These are phyloP conservation scores for Colletotrichum sp. DNA, from an alignment of 2,329 filamentous ascomycete species.

Conservation along the genomic window DNA sequence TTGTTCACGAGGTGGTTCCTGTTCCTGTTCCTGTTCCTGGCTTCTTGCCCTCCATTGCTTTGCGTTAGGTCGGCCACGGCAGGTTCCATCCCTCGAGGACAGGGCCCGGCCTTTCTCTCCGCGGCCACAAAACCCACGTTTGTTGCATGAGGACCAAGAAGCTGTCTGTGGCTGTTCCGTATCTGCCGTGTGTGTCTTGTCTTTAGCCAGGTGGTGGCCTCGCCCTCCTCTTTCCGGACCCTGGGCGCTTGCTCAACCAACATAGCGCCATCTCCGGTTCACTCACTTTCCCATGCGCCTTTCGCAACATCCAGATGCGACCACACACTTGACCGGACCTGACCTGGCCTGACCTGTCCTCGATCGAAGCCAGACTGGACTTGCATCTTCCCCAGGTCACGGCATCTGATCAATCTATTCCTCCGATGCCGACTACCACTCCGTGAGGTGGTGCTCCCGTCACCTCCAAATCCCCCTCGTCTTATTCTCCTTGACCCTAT, in stretches of 20 bases:
- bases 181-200: background rate
- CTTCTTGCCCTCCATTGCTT: background rate
- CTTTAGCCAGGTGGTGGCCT: background rate
- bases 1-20: background rate
- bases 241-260: background rate
- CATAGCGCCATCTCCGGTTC: background rate
- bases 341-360: background rate
- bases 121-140: background rate
- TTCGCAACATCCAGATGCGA: background rate
- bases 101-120: background rate
- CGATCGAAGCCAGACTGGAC: background rate
- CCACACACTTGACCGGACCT: background rate
- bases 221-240: background rate
- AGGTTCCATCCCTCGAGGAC: background rate
- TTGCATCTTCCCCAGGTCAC: background rate
- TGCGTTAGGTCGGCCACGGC: background rate
- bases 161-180: background rate
- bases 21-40: background rate
- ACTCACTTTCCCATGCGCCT: background rate
- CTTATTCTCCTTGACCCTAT: background rate
- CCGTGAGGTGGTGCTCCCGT: background rate
- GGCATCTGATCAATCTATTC: background rate
- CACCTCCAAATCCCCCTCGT: background rate
- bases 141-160: background rate
- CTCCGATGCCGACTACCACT: background rate